phyloP scores from a whole-genome alignment of 1,284 basidiomycete species.

The Albatrellus sp. region DNA sequence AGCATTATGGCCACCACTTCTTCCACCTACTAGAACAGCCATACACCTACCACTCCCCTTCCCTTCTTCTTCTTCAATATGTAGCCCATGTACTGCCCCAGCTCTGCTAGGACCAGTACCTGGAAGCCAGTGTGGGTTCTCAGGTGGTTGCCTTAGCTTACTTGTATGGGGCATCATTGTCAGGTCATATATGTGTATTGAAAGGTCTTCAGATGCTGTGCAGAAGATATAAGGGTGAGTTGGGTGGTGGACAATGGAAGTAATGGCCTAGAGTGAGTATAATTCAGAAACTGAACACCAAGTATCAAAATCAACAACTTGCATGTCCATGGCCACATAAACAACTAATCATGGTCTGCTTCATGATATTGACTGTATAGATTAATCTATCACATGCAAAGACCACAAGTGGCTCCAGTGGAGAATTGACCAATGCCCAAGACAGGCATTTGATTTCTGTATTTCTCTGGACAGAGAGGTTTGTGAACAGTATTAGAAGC shows the following conservation, averaged over 20 bases:
- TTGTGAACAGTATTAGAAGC: too few relatives aligned
- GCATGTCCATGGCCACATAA: slow-evolving; percentile 63
- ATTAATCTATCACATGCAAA: slow-evolving; percentile 38
- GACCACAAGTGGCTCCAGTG: slow-evolving; percentile 42
- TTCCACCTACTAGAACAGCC: slow-evolving; percentile 49
- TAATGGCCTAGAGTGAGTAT: slow-evolving; percentile 37
- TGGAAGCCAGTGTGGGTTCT: slow-evolving; percentile 51
- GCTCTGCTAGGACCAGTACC: slow-evolving; percentile 34
- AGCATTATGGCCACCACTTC: slow-evolving; percentile 58
- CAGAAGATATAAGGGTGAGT: slow-evolving; percentile 42
- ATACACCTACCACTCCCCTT: slow-evolving; percentile 49
- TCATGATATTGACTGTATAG: slow-evolving; percentile 36
- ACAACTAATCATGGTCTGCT: slow-evolving; percentile 26
- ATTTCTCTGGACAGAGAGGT: not conserved
- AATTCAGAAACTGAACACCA: slow-evolving; percentile 6
- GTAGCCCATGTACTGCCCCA: slow-evolving; percentile 59
- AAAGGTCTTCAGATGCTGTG: slow-evolving; percentile 57
- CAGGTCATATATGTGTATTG: slow-evolving; percentile 53
- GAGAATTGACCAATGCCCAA: slow-evolving; percentile 16
- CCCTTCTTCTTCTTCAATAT: slow-evolving; percentile 45
- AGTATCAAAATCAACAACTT: slow-evolving; percentile 15
- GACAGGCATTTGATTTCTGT: slow-evolving; percentile 1
- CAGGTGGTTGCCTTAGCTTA: slow-evolving; percentile 20
- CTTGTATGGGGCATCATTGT: slow-evolving; percentile 7
- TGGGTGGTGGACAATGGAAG: slow-evolving; percentile 52